Conservation (phyloP, 805 yeast genomes). For the Suhomyces sp. region DNA sequence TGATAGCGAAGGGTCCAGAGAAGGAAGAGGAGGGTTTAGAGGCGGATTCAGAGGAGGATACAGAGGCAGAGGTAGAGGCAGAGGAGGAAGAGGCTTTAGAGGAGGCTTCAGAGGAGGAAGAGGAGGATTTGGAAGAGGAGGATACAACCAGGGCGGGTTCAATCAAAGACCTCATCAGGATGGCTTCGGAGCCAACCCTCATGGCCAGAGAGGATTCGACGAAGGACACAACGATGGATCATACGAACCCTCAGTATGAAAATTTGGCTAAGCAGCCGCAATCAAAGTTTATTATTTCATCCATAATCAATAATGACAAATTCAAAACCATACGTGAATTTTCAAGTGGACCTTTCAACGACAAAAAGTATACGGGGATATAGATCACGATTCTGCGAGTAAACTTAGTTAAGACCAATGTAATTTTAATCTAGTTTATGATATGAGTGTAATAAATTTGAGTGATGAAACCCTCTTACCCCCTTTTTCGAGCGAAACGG, state of each 20-base stretch:
- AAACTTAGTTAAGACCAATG: background rate
- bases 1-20: constrained; percentile 20
- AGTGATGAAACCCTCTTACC: background rate
- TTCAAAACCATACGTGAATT: background rate
- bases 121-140: constrained; percentile 3
- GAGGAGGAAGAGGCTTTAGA: constrained; percentile 6
- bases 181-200: background rate
- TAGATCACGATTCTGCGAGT: background rate
- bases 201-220: background rate
- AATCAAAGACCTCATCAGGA: background rate
- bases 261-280: background rate
- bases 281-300: background rate
- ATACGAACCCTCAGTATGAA: background rate
- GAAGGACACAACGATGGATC: background rate
- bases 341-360: background rate
- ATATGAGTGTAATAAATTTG: background rate
- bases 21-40: constrained; percentile 43
- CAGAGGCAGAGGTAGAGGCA: constrained; percentile 21
- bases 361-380: background rate
- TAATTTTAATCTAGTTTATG: background rate
- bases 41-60: constrained; percentile 28
- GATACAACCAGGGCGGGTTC: background rate
- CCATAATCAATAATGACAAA: background rate
- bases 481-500: background rate
- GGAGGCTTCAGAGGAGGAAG: constrained; percentile 7